Percentiles rank a stretch among this genome's conserved stretches.
Conservation (phyloP, 306 rosid genomes). For the Corylus avellana region DNA sequence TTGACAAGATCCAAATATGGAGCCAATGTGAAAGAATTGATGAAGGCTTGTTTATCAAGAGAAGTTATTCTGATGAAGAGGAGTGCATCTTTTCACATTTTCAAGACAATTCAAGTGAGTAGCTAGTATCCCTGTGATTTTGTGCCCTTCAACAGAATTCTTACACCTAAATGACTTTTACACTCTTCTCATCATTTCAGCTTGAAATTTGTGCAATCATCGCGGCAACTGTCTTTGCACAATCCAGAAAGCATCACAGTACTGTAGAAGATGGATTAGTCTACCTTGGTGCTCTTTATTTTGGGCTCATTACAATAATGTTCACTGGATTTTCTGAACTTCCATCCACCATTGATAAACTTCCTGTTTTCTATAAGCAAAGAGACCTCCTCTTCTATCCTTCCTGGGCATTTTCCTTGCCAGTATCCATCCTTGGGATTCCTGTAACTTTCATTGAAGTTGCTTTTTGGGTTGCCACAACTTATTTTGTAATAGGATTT, state of each 20-base stretch:
- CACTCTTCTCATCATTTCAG: conserved; percentile 22
- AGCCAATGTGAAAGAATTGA: conserved; percentile 28
- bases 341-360: conserved; percentile 40
- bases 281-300: conserved; percentile 36
- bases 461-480: conserved; percentile 40
- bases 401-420: conserved; percentile 41
- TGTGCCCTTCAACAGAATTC: background rate
- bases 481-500: conserved; percentile 45
- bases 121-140: background rate
- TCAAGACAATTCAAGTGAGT: conserved; percentile 30
- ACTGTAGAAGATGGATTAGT: conserved; percentile 26
- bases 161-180: background rate
- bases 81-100: conserved; percentile 41
- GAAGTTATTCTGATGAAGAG: conserved; percentile 48
- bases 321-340: conserved; percentile 44
- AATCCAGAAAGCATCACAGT: conserved; percentile 35
- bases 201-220: conserved; percentile 25
- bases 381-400: conserved; percentile 50
- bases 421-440: conserved; percentile 41
- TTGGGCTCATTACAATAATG: conserved; percentile 19
- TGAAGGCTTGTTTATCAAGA: conserved; percentile 37
- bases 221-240: conserved; percentile 32
- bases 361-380: conserved; percentile 53
- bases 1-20: conserved; percentile 37
- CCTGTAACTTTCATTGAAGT: conserved; percentile 42